Percentiles rank a stretch among this genome's conserved stretches.
Conservation (phyloP, 2,329 filamentous ascomycete species). For the Aspergillus fijiensis region DNA sequence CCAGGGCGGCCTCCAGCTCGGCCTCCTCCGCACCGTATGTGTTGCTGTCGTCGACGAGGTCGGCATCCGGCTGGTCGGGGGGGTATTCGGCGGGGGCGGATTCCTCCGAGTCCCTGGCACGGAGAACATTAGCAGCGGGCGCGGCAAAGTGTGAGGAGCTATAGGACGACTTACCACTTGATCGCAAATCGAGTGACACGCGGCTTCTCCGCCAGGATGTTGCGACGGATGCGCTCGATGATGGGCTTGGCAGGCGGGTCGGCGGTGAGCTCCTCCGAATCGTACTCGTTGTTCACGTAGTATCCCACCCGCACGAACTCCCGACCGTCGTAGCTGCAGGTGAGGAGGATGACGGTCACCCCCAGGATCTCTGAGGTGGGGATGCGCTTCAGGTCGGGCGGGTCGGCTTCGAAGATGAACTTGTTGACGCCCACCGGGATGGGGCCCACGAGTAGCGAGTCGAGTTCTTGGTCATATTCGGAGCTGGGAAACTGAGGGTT, state of each 20-base stretch:
- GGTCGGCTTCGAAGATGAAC: constrained; percentile 94
- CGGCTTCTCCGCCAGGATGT: constrained; percentile 94
- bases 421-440: constrained; percentile 98
- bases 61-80: constrained; percentile 95
- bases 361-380: constrained; percentile 93
- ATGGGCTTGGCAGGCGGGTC: constrained; percentile 91
- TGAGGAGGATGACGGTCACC: constrained; percentile 94
- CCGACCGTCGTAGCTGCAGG: constrained; percentile 91
- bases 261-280: constrained; percentile 80
- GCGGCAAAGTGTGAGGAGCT: too few relatives aligned
- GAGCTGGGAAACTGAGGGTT: constrained; percentile 57
- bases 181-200: constrained; percentile 96
- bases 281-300: constrained; percentile 99
- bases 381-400: constrained; percentile 85
- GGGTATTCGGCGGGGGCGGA: constrained; percentile 94
- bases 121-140: not conserved
- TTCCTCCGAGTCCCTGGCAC: constrained; percentile 86
- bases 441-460: constrained; percentile 93
- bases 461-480: constrained; percentile 97
- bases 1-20: constrained; percentile 66
- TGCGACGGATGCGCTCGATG: constrained; percentile 87
- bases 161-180: constrained; percentile 70
- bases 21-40: constrained; percentile 89
- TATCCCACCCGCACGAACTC: constrained; percentile 98
- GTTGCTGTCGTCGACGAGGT: constrained; percentile 76